Base-by-base conservation (phyloP, 1,139 yeast genomes). In the Blastobotrys serpentis region DNA sequence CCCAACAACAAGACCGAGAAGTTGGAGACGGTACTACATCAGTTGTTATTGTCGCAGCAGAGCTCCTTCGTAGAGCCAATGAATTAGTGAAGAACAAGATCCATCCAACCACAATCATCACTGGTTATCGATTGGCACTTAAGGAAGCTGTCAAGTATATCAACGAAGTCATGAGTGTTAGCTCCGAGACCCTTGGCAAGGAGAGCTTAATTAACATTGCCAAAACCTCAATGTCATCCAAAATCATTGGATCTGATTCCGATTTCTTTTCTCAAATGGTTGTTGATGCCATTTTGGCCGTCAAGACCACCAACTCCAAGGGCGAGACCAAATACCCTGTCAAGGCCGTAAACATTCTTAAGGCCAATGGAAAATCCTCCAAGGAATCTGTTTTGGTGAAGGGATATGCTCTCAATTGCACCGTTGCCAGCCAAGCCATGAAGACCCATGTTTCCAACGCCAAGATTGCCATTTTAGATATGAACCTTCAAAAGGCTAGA, bases 361-460 rank as follows among this genome's bases (percentile, higher is more conserved):
- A 94, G 68, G 97, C 98, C 0, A 98, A 92, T 65, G 99, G 99
- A 56, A 89, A 89, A 66, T 86, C 96, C 6, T 78, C 96, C 1
- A 76, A 75, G 3, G 99, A 94, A 71, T 86, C 96, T 30, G 72
- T 86, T 53, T 74, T 92, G 49, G 89, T 94, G 41, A 79, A 88
- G 63, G 99, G 99, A 22, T 94, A 94, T 65, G 98, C 98, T 1
- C 76, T 94, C 59, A 94, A 94, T 73, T 90, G 98, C 73, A 92
- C 98, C 0, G 89, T 92, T 54, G 98, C 98, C 1, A 86, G 96
- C 10, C 98, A 92, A 71, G 98, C 98, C 17, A 94, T 94, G 98
- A 76, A 80, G 56, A 88, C 86, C 62, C 75, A 77, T 44, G 73
- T 94, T 45, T 69, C 75, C 45, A 76, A 77, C 57, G 95, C 95